Evolutionary conservation across 1,284 basidiomycete genomes (phyloP).

Genomic region (Rhodotorula sp.): DNA sequence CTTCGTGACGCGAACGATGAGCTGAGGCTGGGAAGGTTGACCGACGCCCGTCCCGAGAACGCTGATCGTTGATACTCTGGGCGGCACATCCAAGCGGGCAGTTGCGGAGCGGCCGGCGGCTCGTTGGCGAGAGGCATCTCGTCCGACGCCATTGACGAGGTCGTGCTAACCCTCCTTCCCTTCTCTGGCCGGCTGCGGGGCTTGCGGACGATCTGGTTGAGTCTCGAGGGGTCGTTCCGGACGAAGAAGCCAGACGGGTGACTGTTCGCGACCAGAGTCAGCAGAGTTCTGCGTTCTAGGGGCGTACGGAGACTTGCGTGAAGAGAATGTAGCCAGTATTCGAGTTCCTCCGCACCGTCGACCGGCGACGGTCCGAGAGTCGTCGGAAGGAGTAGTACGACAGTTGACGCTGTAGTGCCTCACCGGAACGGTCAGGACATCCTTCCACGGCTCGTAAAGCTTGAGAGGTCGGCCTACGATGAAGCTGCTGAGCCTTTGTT

Average conservation of each 20-base stretch:
- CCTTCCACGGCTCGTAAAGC: background rate
- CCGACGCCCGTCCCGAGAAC: conserved; percentile 1
- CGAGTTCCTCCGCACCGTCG: conserved; percentile 18
- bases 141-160: conserved; percentile 9
- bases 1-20: conserved; percentile 2
- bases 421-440: background rate
- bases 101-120: no score
- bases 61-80: conserved; percentile 5
- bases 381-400: conserved; percentile 38
- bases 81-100: conserved; percentile 5
- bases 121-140: background rate
- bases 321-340: conserved; percentile 31
- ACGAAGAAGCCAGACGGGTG: conserved; percentile 32
- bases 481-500: conserved; percentile 34
- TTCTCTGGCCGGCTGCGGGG: conserved; percentile 14
- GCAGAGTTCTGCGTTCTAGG: no score
- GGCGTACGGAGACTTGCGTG: conserved; percentile 12
- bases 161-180: background rate
- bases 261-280: background rate
- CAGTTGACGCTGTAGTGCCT: conserved; percentile 17
- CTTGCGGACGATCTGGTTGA: conserved; percentile 28
- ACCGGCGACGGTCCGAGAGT: conserved; percentile 34
- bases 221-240: conserved; percentile 21
- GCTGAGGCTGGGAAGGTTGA: background rate
- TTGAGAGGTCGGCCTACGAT: conserved; percentile 6